These are phyloP conservation scores for Fusarium sp. DNA, from an alignment of 2,329 filamentous ascomycete genomes.

Conservation along the genomic window DNA sequence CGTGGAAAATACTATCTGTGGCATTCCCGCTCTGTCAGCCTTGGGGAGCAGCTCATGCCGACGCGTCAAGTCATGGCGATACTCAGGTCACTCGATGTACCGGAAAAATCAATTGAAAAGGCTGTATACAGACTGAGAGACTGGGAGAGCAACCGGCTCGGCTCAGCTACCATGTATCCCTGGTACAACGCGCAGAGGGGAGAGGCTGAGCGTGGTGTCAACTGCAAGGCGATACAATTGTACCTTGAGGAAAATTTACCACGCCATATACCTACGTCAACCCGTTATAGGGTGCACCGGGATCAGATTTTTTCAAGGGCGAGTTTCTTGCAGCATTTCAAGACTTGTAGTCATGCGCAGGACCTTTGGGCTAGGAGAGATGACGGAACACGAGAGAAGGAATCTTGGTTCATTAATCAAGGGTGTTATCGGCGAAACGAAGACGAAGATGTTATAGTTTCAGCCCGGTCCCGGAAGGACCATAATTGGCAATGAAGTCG, in stretches of 20 bases:
- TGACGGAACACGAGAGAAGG: background rate
- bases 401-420: background rate
- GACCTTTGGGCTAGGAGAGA: background rate
- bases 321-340: slow-evolving; percentile 3
- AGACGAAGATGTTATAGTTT: background rate
- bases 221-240: slow-evolving; percentile 8
- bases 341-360: slow-evolving; percentile 1
- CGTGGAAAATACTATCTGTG: background rate
- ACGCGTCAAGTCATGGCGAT: background rate
- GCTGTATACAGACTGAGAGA: background rate
- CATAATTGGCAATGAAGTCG: background rate
- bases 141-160: background rate
- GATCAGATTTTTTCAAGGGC: slow-evolving; percentile 2
- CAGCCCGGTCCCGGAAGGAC: no score
- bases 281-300: background rate
- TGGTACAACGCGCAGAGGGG: background rate
- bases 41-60: background rate
- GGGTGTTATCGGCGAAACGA: no score
- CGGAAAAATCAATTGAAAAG: rapidly evolving
- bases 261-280: background rate
- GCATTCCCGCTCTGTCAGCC: rapidly evolving
- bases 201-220: background rate
- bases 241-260: background rate
- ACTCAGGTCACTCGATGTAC: background rate
- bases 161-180: background rate